Conservation (phyloP, 192 early-diverging fungal genomes). For the Coemansia sp. region DNA sequence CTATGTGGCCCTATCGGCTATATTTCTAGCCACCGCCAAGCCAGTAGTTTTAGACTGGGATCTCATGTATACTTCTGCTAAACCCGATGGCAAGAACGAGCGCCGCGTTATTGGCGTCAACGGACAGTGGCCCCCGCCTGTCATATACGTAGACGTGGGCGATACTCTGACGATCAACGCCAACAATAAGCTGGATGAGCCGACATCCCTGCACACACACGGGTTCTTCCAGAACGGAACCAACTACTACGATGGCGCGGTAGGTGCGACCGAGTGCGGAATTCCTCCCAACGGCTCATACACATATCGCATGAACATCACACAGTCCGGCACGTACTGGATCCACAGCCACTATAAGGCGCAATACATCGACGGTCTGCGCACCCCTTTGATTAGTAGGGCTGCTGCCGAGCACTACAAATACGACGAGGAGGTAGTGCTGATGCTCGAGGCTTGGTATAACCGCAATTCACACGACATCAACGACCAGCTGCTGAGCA, state of each 20-base stretch:
- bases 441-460: constrained; percentile 78
- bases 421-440: constrained; percentile 70
- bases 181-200: constrained; percentile 60
- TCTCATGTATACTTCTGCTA: constrained; percentile 64
- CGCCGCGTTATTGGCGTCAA: constrained; percentile 73
- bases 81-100: constrained; percentile 67
- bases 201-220: constrained; percentile 74
- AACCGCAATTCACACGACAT: constrained; percentile 61
- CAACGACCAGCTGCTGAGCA: constrained; percentile 62
- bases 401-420: constrained; percentile 56
- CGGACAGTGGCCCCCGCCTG: constrained; percentile 64
- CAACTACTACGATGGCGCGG: constrained; percentile 70
- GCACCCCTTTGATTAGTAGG: constrained; percentile 72
- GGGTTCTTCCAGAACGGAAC: constrained; percentile 81
- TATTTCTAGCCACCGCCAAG: constrained; percentile 21
- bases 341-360: constrained; percentile 71
- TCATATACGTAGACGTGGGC: constrained; percentile 25
- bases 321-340: constrained; percentile 86
- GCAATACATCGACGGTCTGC: constrained; percentile 84
- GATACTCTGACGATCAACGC: constrained; percentile 53
- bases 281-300: constrained; percentile 67
- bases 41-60: constrained; percentile 69
- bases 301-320: constrained; percentile 68
- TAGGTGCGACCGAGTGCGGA: constrained; percentile 70
- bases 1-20: background rate